A percentile compares a stretch with the other conserved stretches of the same genome.
These are phyloP conservation scores for Asclepias syriaca DNA, from an alignment of 257 asterid genomes.

Conservation along the genomic window DNA sequence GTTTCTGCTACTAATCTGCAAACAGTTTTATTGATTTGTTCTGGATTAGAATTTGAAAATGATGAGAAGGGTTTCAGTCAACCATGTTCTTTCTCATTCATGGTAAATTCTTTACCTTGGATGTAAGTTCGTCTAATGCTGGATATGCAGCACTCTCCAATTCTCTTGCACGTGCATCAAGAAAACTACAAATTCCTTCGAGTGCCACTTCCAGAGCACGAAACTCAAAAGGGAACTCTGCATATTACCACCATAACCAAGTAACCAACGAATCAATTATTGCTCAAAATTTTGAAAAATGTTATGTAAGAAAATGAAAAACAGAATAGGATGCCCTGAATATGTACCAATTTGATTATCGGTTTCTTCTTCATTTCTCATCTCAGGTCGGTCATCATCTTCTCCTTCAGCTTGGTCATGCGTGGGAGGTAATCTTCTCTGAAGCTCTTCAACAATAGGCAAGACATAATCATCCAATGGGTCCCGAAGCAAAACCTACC, in stretches of 20 bases:
- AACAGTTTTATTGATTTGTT: conserved; percentile 3
- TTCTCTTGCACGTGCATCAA: conserved; percentile 74
- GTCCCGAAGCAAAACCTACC: conserved; percentile 73
- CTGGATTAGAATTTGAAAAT: not conserved
- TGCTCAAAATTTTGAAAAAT: not conserved
- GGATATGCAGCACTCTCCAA: conserved; percentile 87
- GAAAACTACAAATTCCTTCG: conserved; percentile 78
- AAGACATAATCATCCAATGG: conserved; percentile 67
- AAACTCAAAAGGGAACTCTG: conserved; percentile 82
- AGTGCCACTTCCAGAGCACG: conserved; percentile 90
- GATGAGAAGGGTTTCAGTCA: not conserved
- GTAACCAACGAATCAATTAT: not conserved
- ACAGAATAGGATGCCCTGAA: too few relatives aligned
- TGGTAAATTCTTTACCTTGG: conserved; percentile 43
- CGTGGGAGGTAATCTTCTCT: conserved; percentile 58
- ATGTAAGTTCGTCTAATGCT: conserved; percentile 87
- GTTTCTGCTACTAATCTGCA: conserved; percentile 75
- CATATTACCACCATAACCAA: conserved; percentile 13
- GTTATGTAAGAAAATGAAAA: not conserved
- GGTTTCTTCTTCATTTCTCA: conserved; percentile 30
- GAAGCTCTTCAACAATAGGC: conserved; percentile 80
- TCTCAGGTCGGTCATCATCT: conserved; percentile 52
- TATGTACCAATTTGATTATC: conserved; percentile 46
- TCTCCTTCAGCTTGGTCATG: conserved; percentile 57
- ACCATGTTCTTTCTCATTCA: not conserved